A percentile compares a stretch with the other conserved stretches of the same genome.
These are phyloP conservation scores for Sphagnum fallax DNA, from an alignment of 228 moss, liverwort and hornwort genomes.

Conservation along the genomic window DNA sequence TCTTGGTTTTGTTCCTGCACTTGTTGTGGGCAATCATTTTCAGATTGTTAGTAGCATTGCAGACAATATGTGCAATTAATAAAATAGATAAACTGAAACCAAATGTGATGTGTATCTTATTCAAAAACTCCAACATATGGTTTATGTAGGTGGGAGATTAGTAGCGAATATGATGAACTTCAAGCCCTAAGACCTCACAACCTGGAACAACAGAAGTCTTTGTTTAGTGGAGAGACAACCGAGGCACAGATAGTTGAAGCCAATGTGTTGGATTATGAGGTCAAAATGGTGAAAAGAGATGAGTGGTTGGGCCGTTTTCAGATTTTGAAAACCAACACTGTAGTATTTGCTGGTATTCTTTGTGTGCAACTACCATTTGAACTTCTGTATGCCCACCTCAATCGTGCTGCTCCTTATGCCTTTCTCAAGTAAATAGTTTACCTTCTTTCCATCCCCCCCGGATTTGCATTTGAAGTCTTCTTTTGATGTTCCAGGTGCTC, in stretches of 20 bases:
- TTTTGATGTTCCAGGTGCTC: not conserved
- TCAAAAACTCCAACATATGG: too few species aligned
- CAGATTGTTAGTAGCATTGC: too few species aligned
- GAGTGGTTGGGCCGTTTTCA: constrained; percentile 71
- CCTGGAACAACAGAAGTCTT: constrained; percentile 28
- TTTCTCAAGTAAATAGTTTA: constrained; percentile 34
- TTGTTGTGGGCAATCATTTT: too few species aligned
- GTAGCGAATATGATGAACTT: constrained; percentile 56
- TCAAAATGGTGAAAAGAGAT: constrained; percentile 50
- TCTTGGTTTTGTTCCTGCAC: not conserved
- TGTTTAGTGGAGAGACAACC: constrained; percentile 15
- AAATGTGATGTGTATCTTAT: too few species aligned
- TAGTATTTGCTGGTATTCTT: constrained; percentile 60
- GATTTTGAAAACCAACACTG: constrained; percentile 64
- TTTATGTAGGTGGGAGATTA: constrained; percentile 65
- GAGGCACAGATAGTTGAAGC: constrained; percentile 29
- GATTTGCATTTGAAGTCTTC: not conserved
- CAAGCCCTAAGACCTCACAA: constrained; percentile 25
- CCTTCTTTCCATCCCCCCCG: not conserved
- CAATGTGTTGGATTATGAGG: constrained; percentile 55
- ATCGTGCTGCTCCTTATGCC: constrained; percentile 62
- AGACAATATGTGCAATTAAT: too few species aligned
- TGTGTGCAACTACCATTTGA: constrained; percentile 92
- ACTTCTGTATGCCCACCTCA: constrained; percentile 84
- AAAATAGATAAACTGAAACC: not conserved